These are phyloP conservation scores for Lodderomyces theae DNA, from an alignment of 1,139 yeast species.

Conservation along the genomic window DNA sequence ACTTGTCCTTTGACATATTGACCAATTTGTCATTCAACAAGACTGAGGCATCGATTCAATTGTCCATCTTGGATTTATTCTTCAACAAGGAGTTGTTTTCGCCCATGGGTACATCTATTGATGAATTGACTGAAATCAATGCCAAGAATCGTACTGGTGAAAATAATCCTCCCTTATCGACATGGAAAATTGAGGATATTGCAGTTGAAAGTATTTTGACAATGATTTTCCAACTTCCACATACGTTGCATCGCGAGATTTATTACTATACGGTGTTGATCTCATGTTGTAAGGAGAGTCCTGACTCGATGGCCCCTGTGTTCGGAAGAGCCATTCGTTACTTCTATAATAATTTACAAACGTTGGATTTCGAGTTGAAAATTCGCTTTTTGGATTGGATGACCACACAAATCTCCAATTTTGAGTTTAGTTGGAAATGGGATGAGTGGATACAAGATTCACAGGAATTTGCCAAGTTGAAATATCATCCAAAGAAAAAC, in stretches of 20 bases:
- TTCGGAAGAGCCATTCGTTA: conserved; percentile 91
- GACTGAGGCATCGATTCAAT: conserved; percentile 80
- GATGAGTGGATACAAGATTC: conserved; percentile 81
- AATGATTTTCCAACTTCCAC: conserved; percentile 73
- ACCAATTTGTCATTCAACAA: conserved; percentile 85
- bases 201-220: conserved; percentile 81
- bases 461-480: conserved; percentile 25
- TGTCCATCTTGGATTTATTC: conserved; percentile 70
- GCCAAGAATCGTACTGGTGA: conserved; percentile 41
- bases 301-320: conserved; percentile 91
- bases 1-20: conserved; percentile 70
- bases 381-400: conserved; percentile 86
- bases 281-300: conserved; percentile 83
- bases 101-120: conserved; percentile 80
- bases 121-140: conserved; percentile 49
- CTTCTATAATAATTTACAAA: conserved; percentile 65
- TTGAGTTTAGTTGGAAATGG: conserved; percentile 98
- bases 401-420: conserved; percentile 88
- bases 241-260: conserved; percentile 61
- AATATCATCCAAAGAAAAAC: conserved; percentile 69
- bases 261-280: conserved; percentile 87
- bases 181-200: conserved; percentile 91
- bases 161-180: conserved; percentile 49
- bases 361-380: conserved; percentile 73
- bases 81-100: conserved; percentile 72